phyloP scores from a whole-genome alignment of 1,284 basidiomycete genomes.

The Cystobasidiaceae sp. region DNA sequence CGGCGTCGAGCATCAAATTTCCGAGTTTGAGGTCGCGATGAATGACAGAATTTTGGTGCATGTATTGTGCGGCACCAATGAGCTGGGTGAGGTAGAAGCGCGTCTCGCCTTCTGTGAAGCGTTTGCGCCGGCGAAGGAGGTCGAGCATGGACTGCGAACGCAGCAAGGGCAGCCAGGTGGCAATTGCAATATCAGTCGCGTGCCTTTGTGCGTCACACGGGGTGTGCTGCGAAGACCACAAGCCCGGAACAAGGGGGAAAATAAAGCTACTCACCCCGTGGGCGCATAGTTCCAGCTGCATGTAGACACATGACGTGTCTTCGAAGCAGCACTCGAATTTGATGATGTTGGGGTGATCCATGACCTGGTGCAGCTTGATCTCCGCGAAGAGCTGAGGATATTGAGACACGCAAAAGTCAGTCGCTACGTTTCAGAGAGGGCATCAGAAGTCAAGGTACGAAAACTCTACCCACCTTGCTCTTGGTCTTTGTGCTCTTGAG shows the following conservation, averaged over 20 bases:
- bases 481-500: constrained; percentile 49
- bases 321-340: constrained; percentile 92
- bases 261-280: constrained; percentile 64
- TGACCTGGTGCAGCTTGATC: constrained; percentile 93
- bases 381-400: constrained; percentile 98
- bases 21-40: constrained; percentile 94
- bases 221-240: neutral
- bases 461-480: constrained; percentile 36
- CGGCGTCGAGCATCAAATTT: constrained; percentile 84
- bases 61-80: constrained; percentile 90
- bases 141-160: constrained; percentile 64
- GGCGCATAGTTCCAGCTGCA: constrained; percentile 88
- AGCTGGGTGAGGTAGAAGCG: constrained; percentile 91
- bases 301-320: constrained; percentile 92
- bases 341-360: constrained; percentile 90
- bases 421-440: neutral
- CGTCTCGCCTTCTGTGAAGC: constrained; percentile 87
- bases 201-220: too few relatives aligned
- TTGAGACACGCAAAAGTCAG: too few relatives aligned
- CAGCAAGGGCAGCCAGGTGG: neutral
- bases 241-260: neutral
- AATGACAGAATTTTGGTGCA: constrained; percentile 88
- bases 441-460: neutral
- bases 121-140: constrained; percentile 77
- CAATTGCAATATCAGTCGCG: constrained; percentile 20